phyloP scores from a whole-genome alignment of 2,329 filamentous ascomycete species.

The Didymella pinodella region DNA sequence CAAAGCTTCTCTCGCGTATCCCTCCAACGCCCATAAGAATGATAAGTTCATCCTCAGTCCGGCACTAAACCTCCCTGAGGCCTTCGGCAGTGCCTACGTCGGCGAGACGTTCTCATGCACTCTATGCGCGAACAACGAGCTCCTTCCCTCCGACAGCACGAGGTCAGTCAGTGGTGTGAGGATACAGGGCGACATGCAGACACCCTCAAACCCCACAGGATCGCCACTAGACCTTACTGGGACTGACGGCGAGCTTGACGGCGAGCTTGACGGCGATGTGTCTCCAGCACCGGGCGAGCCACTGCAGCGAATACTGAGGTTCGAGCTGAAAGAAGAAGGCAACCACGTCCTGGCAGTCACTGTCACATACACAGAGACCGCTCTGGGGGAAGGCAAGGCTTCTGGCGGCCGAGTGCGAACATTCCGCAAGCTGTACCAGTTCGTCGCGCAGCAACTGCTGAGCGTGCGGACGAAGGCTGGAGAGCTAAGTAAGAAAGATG shows the following conservation, averaged over 20 bases:
- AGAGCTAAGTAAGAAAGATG: slow-evolving; percentile 60
- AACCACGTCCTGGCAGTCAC: slow-evolving; percentile 93
- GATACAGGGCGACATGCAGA: slow-evolving; percentile 95
- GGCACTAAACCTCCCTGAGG: slow-evolving; percentile 81
- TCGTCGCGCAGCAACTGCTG: slow-evolving; percentile 87
- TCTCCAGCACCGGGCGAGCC: slow-evolving; percentile 68
- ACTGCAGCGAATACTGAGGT: slow-evolving; percentile 81
- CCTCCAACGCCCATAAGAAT: slow-evolving; percentile 57
- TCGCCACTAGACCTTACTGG: slow-evolving; percentile 66
- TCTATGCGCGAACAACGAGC: slow-evolving; percentile 93
- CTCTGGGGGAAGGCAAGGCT: slow-evolving; percentile 59
- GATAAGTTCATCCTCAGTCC: slow-evolving; percentile 66
- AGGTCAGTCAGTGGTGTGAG: slow-evolving; percentile 74
- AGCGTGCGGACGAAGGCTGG: slow-evolving; percentile 91
- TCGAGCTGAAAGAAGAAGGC: slow-evolving; percentile 92
- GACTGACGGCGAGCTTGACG: slow-evolving; percentile 53
- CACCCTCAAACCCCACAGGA: slow-evolving; percentile 72
- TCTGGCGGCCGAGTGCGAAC: slow-evolving; percentile 74
- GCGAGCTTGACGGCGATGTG: slow-evolving; percentile 28
- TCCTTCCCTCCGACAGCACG: slow-evolving; percentile 51
- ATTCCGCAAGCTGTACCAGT: slow-evolving; percentile 96
- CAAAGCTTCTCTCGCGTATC: slow-evolving; percentile 74
- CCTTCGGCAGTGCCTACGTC: slow-evolving; percentile 94
- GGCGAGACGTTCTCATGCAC: slow-evolving; percentile 96
- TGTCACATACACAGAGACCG: slow-evolving; percentile 90